Evolutionary conservation across 2,329 filamentous ascomycete genomes (phyloP), one percentile per base, ranked within the genome.

Genomic region (Hypoxylon sp.): DNA sequence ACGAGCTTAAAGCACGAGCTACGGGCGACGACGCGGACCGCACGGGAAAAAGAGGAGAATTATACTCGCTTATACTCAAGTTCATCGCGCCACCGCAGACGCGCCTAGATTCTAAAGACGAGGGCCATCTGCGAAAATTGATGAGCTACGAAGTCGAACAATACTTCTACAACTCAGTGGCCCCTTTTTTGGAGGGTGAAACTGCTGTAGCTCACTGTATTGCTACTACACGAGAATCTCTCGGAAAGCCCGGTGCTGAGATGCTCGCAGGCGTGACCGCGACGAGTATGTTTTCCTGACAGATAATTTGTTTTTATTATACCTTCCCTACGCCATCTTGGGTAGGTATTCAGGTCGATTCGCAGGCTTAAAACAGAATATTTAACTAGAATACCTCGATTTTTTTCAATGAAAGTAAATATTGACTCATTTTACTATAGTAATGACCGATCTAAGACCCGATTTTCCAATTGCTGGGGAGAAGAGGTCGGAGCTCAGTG

Each of bases 131-230:
- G 0, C 84, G 90, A 5, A 92, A 92, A 73, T 84, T 91, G 64
- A 76, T 91, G 28, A 90, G 88, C 73, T 92, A 92, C 69, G 82
- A 89, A 49, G 87, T 90, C 2, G 90, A 92, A 76, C 88, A 90
- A 72, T 85, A 85, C 70, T 92, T 92, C 70, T 92, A 92, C 74
- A 80, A 79, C 1, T 75, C 84, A 2, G 76, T 91, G 10, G 87
- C 86, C 0, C 85, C 87, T 0, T 74, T 73, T 0, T 75, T 91
- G 1, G 75, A 74, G 5, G 69, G 75, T 4, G 75, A 78, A 5
- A 55, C 70, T 28, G 57, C 71, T 32, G 58, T 74, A 36, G 71
- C 75, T 28, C 61, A 68, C 17, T 75, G 66, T 51, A 57, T 74
- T 41, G 68, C 69, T 9, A 69, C 67, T 3, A 75, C 72, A 17